phyloP scores from a whole-genome alignment of 2,329 filamentous ascomycete genomes.

The Aspergillus amoenus region DNA sequence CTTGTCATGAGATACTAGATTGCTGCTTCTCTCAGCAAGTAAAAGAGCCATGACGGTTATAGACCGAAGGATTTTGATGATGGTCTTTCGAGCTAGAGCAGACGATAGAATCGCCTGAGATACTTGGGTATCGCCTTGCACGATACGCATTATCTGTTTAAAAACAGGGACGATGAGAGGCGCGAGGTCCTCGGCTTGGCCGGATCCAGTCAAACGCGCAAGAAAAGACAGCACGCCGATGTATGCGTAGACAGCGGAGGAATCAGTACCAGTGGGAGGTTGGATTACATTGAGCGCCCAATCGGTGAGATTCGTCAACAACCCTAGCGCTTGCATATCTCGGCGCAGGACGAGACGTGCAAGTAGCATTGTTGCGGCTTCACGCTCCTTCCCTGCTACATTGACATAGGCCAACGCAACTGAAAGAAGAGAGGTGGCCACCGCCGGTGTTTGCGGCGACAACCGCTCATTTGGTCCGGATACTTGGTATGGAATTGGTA shows the following conservation, averaged over 20 bases:
- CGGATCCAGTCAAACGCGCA: conserved; percentile 69
- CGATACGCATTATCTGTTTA: conserved; percentile 59
- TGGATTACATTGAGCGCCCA: conserved; percentile 69
- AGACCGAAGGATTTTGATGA: conserved; percentile 81
- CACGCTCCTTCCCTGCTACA: conserved; percentile 79
- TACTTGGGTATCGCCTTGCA: conserved; percentile 50
- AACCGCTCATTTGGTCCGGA: conserved; percentile 41
- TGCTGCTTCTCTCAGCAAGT: conserved; percentile 44
- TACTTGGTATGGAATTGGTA: conserved; percentile 37
- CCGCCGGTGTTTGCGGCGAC: conserved; percentile 62
- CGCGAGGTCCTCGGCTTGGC: conserved; percentile 73
- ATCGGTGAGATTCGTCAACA: conserved; percentile 66
- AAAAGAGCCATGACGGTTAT: conserved; percentile 65
- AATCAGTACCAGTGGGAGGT: conserved; percentile 39
- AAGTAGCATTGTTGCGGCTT: conserved; percentile 80
- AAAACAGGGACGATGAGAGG: conserved; percentile 67
- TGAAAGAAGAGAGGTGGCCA: conserved; percentile 69
- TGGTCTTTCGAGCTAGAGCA: conserved; percentile 75
- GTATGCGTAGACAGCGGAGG: conserved; percentile 66
- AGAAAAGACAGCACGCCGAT: conserved; percentile 80
- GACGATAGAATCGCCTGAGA: conserved; percentile 64
- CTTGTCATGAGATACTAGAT: conserved; percentile 28
- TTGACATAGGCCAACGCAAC: conserved; percentile 71
- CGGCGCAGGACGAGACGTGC: conserved; percentile 77
- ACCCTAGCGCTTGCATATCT: conserved; percentile 79